Evolutionary conservation across 768 basidiomycete species (phyloP).

Genomic region (Terana coerulea): DNA sequence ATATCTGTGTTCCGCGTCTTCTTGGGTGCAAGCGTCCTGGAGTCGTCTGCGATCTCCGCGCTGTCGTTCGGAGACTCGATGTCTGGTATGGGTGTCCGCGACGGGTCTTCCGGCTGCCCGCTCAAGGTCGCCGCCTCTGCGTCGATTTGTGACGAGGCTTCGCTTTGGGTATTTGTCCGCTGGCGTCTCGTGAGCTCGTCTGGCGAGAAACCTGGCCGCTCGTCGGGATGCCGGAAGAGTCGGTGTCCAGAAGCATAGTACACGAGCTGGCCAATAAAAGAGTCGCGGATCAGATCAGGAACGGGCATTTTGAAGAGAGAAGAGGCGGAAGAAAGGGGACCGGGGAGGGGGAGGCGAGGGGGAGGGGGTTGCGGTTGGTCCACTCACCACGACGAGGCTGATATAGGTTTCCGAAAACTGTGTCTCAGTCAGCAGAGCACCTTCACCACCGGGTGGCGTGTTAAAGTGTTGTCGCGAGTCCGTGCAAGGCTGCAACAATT

Average conservation of each 20-base stretch:
- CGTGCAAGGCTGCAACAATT: neutral
- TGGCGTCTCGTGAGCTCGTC: neutral
- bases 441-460: too few species aligned
- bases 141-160: neutral
- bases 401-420: neutral
- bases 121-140: neutral
- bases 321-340: neutral
- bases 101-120: neutral
- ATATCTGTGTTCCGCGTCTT: neutral
- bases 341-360: neutral
- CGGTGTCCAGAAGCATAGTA: constrained; percentile 23
- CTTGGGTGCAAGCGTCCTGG: neutral
- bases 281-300: constrained; percentile 25
- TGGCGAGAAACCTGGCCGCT: constrained; percentile 14
- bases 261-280: constrained; percentile 28
- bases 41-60: neutral
- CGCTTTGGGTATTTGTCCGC: neutral
- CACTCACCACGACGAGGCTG: neutral
- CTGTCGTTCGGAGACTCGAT: neutral
- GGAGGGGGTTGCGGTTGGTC: neutral
- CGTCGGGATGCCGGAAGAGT: constrained; percentile 18
- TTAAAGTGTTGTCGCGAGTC: too few species aligned
- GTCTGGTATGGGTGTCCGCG: too few species aligned
- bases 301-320: constrained; percentile 2
- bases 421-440: neutral